Conservation (phyloP, 2,329 filamentous ascomycete species). For the Phialophora verrucosa region DNA sequence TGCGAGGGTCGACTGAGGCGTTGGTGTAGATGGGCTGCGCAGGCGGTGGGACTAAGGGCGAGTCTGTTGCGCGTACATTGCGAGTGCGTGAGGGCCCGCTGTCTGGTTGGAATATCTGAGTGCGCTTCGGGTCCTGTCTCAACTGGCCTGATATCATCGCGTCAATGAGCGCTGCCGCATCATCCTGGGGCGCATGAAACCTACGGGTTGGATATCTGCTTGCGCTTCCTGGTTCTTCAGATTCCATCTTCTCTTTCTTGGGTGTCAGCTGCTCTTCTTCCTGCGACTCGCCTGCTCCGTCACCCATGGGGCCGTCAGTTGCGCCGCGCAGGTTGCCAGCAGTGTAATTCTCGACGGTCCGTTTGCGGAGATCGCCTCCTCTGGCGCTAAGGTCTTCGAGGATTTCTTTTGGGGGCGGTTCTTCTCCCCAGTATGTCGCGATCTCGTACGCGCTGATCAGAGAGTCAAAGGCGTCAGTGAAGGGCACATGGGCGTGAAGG, state of each 20-base stretch:
- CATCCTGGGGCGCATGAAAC: neutral
- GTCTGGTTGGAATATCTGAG: slow-evolving; percentile 84
- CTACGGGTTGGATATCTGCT: slow-evolving; percentile 44
- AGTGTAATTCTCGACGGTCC: slow-evolving; percentile 77
- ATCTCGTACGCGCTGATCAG: slow-evolving; percentile 75
- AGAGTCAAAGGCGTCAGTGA: neutral
- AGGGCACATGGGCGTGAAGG: neutral
- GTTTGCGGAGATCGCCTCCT: slow-evolving; percentile 76
- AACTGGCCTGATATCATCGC: slow-evolving; percentile 48
- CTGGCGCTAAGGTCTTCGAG: slow-evolving; percentile 81
- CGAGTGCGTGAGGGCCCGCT: slow-evolving; percentile 66
- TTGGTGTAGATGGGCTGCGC: slow-evolving; percentile 46
- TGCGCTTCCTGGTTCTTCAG: slow-evolving; percentile 55
- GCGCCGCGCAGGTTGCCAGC: slow-evolving; percentile 49
- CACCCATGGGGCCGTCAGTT: slow-evolving; percentile 21
- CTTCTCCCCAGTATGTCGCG: slow-evolving; percentile 73
- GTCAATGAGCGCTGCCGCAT: slow-evolving; percentile 14
- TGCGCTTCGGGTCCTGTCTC: slow-evolving; percentile 81
- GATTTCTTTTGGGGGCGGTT: slow-evolving; percentile 86
- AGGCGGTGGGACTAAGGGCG: slow-evolving; percentile 37
- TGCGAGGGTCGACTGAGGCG: slow-evolving; percentile 57
- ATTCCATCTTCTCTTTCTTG: slow-evolving; percentile 57
- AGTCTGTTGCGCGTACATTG: slow-evolving; percentile 61
- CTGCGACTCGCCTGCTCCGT: slow-evolving; percentile 47
- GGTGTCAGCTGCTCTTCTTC: slow-evolving; percentile 57